phyloP scores from a whole-genome alignment of 2,329 filamentous ascomycete genomes.

The Fusarium sp. region DNA sequence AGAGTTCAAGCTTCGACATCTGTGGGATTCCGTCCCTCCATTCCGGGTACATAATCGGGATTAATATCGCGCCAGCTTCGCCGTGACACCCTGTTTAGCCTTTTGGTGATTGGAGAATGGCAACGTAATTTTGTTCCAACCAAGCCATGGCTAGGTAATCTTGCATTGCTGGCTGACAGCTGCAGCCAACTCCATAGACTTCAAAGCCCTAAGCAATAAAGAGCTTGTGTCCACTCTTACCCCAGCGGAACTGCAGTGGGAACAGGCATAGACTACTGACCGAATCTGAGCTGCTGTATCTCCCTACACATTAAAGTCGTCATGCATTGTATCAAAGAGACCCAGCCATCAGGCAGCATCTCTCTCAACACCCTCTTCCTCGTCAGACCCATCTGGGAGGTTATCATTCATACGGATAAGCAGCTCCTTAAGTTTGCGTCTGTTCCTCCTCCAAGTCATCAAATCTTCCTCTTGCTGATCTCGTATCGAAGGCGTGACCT shows the following conservation, averaged over 20 bases:
- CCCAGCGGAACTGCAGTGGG: neutral
- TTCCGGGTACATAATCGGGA: slow-evolving; percentile 14
- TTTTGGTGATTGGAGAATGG: too few species aligned
- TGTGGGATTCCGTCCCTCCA: slow-evolving; percentile 27
- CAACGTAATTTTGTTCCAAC: neutral
- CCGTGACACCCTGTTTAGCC: neutral
- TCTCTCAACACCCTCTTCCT: slow-evolving; percentile 34
- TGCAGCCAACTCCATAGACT: neutral
- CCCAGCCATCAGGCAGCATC: slow-evolving; percentile 5
- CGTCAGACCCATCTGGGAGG: slow-evolving; percentile 55
- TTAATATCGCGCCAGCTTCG: neutral
- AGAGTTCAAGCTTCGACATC: neutral
- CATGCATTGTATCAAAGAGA: neutral
- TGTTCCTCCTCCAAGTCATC: slow-evolving; percentile 55
- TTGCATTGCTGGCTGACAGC: neutral
- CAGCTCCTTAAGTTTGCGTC: slow-evolving; percentile 55
- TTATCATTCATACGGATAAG: slow-evolving; percentile 57
- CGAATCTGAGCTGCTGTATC: neutral
- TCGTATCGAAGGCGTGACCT: slow-evolving; percentile 67
- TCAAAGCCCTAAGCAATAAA: neutral
- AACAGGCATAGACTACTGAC: neutral
- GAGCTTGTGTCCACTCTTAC: neutral
- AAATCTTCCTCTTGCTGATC: slow-evolving; percentile 61
- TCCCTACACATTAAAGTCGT: neutral
- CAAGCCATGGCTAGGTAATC: neutral